Percentiles rank a stretch among this genome's conserved stretches.
Evolutionary conservation across 2,329 filamentous ascomycete species (phyloP).

Genomic region (Colletotrichum tamarilloi): DNA sequence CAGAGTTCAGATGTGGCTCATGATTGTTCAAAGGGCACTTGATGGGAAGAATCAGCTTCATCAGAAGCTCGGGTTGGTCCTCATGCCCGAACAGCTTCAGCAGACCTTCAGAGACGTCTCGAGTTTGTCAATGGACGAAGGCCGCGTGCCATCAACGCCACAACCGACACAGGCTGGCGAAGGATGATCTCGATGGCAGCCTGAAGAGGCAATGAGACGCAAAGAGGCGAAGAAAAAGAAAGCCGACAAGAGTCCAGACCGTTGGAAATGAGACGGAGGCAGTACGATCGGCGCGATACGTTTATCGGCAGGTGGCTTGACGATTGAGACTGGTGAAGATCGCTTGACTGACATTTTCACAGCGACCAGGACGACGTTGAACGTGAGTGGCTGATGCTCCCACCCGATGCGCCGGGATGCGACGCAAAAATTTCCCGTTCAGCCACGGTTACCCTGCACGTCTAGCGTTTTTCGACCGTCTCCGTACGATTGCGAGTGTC

Average conservation of each 20-base stretch:
- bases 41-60: slow-evolving; percentile 2
- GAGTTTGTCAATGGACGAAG: slow-evolving; percentile 5
- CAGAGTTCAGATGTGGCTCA: slow-evolving; percentile 7
- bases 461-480: slow-evolving; percentile 12
- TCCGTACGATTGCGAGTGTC: not conserved
- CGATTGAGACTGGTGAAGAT: slow-evolving; percentile 1
- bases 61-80: slow-evolving; percentile 23
- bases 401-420: slow-evolving; percentile 21
- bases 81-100: slow-evolving; percentile 27
- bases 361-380: slow-evolving; percentile 2
- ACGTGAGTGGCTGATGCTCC: slow-evolving; percentile 27
- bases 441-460: slow-evolving; percentile 2
- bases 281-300: slow-evolving; percentile 18
- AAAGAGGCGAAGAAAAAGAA: not conserved
- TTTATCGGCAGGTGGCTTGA: slow-evolving; percentile 12
- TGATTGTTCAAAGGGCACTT: not conserved
- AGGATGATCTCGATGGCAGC: slow-evolving; percentile 28
- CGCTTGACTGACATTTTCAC: not conserved
- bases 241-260: slow-evolving; percentile 23
- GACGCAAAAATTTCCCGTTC: slow-evolving; percentile 17
- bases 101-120: slow-evolving; percentile 25
- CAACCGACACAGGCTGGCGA: not conserved
- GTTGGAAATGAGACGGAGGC: slow-evolving; percentile 24
- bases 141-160: not conserved
- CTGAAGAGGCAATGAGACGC: slow-evolving; percentile 18